Evolutionary conservation across 169 alveolate species (phyloP).

Genomic region (Plasmodium relictum): DNA sequence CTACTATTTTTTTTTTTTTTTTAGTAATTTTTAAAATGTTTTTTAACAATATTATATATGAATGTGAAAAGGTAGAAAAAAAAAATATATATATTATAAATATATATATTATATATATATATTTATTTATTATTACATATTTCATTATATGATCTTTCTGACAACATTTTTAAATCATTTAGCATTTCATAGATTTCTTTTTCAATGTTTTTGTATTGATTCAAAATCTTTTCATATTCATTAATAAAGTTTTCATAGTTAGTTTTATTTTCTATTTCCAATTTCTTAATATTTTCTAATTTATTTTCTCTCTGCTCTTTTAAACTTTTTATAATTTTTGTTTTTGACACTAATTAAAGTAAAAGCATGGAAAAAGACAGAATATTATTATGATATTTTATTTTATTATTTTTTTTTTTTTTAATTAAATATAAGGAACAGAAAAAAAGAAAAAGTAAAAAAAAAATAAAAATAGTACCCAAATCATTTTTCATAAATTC

Average conservation of each 20-base stretch:
- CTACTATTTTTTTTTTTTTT: slow-evolving; percentile 51
- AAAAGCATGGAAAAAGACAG: neutral
- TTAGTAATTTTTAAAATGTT: neutral
- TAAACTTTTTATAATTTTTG: slow-evolving; percentile 33
- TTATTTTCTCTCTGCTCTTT: slow-evolving; percentile 68
- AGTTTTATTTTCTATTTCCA: slow-evolving; percentile 56
- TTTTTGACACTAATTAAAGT: slow-evolving; percentile 20
- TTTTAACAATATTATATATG: neutral
- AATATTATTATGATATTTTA: too few relatives aligned
- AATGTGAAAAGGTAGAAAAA: neutral
- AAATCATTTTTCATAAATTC: slow-evolving; percentile 57
- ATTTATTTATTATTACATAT: slow-evolving; percentile 54
- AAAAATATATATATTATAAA: slow-evolving; percentile 1
- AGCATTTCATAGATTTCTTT: slow-evolving; percentile 49
- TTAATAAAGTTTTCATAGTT: slow-evolving; percentile 37
- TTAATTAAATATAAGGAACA: neutral
- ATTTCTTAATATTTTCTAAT: slow-evolving; percentile 48
- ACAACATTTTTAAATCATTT: slow-evolving; percentile 49
- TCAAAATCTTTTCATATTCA: slow-evolving; percentile 67
- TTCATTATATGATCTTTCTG: slow-evolving; percentile 64
- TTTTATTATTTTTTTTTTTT: slow-evolving; percentile 1
- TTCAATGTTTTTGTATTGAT: slow-evolving; percentile 46
- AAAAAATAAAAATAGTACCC: slow-evolving; percentile 22
- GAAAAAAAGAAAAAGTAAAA: neutral
- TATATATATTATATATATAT: neutral